Evolutionary conservation across 2,329 filamentous ascomycete species (phyloP).

Genomic region (Microcyclosporella mali): DNA sequence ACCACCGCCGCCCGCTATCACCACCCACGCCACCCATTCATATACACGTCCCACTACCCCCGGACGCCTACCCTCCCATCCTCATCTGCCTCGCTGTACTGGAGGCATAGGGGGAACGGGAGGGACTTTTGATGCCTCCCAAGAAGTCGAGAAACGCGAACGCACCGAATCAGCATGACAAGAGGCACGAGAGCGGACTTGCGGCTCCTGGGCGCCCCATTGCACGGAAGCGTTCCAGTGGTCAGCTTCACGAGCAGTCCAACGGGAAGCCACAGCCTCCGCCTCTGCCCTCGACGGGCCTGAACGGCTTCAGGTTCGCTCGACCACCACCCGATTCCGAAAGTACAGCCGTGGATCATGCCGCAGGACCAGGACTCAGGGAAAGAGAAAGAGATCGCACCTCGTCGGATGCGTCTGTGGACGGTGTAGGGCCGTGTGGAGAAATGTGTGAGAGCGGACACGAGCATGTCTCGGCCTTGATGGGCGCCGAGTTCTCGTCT

Average conservation of each 20-base stretch:
- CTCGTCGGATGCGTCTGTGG: conserved; percentile 40
- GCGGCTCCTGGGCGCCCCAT: conserved; percentile 70
- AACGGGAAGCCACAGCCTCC: conserved; percentile 35
- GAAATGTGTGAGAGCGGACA: conserved; percentile 27
- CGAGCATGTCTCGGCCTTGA: conserved; percentile 25
- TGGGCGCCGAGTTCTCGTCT: conserved; percentile 18
- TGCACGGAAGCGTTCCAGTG: conserved; percentile 39
- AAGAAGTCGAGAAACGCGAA: conserved; percentile 38
- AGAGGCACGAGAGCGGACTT: conserved; percentile 79
- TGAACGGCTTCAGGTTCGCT: conserved; percentile 35
- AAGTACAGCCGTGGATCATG: conserved; percentile 21
- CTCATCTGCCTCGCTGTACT: too few relatives aligned
- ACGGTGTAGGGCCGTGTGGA: conserved; percentile 27
- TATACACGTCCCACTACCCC: too few relatives aligned
- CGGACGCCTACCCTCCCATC: too few relatives aligned
- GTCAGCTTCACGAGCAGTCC: conserved; percentile 38
- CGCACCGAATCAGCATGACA: conserved; percentile 44
- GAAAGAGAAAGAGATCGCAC: conserved; percentile 36
- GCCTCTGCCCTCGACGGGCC: conserved; percentile 34
- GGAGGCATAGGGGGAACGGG: too few relatives aligned
- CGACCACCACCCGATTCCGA: conserved; percentile 17
- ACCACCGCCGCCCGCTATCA: too few relatives aligned
- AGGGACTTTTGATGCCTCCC: conserved; percentile 40
- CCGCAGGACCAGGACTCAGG: conserved; percentile 16
- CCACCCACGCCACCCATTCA: too few relatives aligned